Evolutionary conservation across 2,329 filamentous ascomycete genomes (phyloP), one percentile per base, ranked within the genome.

Genomic region (Lachnellula hyalina): DNA sequence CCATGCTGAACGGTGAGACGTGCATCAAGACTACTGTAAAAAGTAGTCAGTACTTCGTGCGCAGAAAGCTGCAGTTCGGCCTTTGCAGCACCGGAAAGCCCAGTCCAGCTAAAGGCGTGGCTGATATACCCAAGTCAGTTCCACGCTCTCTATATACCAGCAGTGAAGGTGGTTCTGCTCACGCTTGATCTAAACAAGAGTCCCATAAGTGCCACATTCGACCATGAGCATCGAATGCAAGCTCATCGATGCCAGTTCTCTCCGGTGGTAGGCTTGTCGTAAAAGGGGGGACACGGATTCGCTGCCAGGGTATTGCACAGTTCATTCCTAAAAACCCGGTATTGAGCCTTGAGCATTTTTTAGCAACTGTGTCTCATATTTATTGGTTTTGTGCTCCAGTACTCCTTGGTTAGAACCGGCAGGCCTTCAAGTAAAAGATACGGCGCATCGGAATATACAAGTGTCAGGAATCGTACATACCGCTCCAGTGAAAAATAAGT

Each of bases 201-300:
- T 59, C 59, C 59, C 59, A 61, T 12, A 61, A 38, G 50, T 61
- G 57, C 59, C 59, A 61, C 23, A 59, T 28, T 42, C 57, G 47
- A 19, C 52, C 49, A 28, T 53, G 53, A 12, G 51, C 40, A 19
- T 57, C 52, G 50, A 55, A 53, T 28, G 56, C 49, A 34, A 59
- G 34, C 38, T 61, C 54, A n/a, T 61, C 49, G 21, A 54, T 49
- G 15, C 35, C 42, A 15, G 15, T 35, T 21, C 21, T 21, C 34
- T 35, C 21, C 3, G 25, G 9, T 25, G 28, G 11, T n/a, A 61
- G n/a, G 15, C 48, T 50, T 12, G 21, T 36, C 14, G 38, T 5
- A 40, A 54, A 57, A 4, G 54, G 51, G 17, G 41, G 28, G 7
- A 53, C 52, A 41, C 56, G 34, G 19, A 59, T 40, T 15, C 56